Conservation (phyloP, 345 rosid species). For the Eutrema heterophyllum region DNA sequence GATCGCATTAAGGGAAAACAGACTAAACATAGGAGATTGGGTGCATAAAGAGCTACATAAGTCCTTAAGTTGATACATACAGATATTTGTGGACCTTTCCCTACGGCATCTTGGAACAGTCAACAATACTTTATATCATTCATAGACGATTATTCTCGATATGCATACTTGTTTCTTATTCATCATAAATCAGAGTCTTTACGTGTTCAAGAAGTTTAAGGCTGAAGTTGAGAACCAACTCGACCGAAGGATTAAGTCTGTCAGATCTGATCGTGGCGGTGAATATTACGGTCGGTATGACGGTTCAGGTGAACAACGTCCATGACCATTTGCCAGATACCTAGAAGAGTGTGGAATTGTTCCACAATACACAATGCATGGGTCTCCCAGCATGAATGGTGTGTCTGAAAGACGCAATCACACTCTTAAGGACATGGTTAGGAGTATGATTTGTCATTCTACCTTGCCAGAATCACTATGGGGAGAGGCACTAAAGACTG, state of each 20-base stretch:
- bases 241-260: neutral
- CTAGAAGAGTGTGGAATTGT: neutral
- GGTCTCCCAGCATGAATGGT: neutral
- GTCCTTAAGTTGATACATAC: conserved; percentile 2
- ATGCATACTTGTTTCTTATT: neutral
- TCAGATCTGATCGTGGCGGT: neutral
- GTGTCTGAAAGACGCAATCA: neutral
- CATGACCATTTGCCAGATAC: neutral
- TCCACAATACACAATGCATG: neutral
- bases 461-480: neutral
- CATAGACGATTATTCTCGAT: neutral
- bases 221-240: neutral
- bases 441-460: neutral
- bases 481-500: neutral
- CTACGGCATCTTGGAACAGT: neutral
- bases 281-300: neutral
- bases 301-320: neutral
- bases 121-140: neutral
- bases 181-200: neutral
- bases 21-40: neutral
- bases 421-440: neutral
- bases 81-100: neutral
- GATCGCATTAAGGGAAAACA: conserved; percentile 2
- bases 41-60: neutral
- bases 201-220: neutral